phyloP scores from a whole-genome alignment of 805 yeast species.

The Cyberlindnera suaveolens region DNA sequence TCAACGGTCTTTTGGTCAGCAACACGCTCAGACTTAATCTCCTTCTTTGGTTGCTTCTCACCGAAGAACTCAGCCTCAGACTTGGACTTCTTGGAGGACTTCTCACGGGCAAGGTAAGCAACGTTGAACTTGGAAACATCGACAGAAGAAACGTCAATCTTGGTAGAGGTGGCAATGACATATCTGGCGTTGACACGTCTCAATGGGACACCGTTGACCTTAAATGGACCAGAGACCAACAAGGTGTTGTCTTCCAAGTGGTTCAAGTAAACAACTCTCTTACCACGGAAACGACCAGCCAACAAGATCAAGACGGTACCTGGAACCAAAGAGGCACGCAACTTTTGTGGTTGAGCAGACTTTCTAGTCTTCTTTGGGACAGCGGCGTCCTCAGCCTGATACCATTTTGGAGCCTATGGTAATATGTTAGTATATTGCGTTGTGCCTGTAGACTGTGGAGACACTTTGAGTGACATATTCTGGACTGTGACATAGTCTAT shows the following conservation, averaged over 20 bases:
- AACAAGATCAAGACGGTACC: conserved; percentile 96
- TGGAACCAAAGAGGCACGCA: conserved; percentile 93
- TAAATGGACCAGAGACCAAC: conserved; percentile 98
- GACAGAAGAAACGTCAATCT: conserved; percentile 70
- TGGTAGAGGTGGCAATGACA: conserved; percentile 98
- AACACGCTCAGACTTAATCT: conserved; percentile 86
- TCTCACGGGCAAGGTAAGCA: conserved; percentile 96
- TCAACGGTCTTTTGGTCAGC: conserved; percentile 97
- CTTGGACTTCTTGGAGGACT: conserved; percentile 73
- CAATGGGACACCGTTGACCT: conserved; percentile 98
- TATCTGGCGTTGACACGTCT: conserved; percentile 98
- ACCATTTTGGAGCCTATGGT: conserved; percentile 77
- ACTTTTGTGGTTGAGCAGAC: conserved; percentile 86
- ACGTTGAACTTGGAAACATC: conserved; percentile 88
- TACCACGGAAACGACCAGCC: conserved; percentile 99
- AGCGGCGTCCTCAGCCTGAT: conserved; percentile 86
- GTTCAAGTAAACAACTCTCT: conserved; percentile 98
- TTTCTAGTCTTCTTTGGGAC: conserved; percentile 87
- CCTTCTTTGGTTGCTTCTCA: conserved; percentile 69
- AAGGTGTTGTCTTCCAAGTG: conserved; percentile 96
- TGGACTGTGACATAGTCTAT: too few relatives aligned
- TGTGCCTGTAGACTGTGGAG: background rate
- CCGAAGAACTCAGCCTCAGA: conserved; percentile 92
- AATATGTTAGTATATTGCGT: background rate
- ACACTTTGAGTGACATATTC: too few relatives aligned